These are phyloP conservation scores for Pyronema domesticum DNA, from an alignment of 495 filamentous ascomycete species.

Conservation along the genomic window DNA sequence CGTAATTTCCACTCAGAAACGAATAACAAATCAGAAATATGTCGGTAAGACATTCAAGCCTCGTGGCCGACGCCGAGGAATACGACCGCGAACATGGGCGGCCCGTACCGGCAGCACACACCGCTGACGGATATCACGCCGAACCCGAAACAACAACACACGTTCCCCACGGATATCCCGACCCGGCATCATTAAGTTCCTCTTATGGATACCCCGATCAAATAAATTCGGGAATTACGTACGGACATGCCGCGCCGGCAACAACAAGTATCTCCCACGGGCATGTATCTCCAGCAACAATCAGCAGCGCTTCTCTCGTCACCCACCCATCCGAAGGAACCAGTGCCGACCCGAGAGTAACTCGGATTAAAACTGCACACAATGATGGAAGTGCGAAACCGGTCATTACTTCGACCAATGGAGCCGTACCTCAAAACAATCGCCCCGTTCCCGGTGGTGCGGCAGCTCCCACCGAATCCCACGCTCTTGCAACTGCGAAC, in stretches of 20 bases:
- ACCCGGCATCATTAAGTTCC: too few species aligned
- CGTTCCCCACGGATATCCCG: too few species aligned
- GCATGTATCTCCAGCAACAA: neutral
- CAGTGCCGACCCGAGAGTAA: neutral
- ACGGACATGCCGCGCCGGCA: too few species aligned
- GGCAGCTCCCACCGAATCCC: conserved; percentile 30
- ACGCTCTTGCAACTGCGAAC: conserved; percentile 31
- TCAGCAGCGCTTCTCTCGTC: neutral
- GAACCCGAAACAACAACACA: too few species aligned
- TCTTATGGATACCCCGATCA: too few species aligned
- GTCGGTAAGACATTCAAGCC: neutral
- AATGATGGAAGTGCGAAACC: neutral
- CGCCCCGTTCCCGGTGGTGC: conserved; percentile 1
- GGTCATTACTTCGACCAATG: neutral
- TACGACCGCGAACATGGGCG: neutral
- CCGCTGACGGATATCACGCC: too few species aligned
- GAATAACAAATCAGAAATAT: neutral
- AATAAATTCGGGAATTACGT: too few species aligned
- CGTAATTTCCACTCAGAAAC: neutral
- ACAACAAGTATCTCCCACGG: too few species aligned
- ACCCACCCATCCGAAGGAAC: neutral
- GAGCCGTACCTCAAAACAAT: neutral
- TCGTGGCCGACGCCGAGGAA: neutral
- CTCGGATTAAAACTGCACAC: neutral
- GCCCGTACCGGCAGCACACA: too few species aligned